These are phyloP conservation scores for Colletotrichum sp. DNA, from an alignment of 2,329 filamentous ascomycete species.

Conservation along the genomic window DNA sequence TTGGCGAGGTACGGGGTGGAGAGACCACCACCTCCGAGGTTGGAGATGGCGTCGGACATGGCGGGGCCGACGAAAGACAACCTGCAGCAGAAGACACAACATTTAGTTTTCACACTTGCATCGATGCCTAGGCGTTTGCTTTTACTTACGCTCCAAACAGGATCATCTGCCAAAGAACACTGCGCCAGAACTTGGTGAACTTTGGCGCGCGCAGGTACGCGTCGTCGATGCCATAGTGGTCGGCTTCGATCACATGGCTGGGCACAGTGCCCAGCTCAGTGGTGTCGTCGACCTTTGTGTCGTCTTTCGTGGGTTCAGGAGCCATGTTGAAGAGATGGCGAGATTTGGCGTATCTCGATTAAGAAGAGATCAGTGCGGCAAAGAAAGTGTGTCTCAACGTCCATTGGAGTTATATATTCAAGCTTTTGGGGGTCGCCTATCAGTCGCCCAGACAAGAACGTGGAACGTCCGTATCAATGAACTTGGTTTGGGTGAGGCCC, in stretches of 20 bases:
- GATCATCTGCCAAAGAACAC: conserved; percentile 12
- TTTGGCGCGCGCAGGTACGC: neutral
- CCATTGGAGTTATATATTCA: neutral
- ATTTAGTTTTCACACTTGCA: neutral
- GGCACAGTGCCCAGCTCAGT: neutral
- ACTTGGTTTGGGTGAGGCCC: neutral
- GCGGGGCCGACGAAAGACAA: conserved; percentile 12
- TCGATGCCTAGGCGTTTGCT: neutral
- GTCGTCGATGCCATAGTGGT: neutral
- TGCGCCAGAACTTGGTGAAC: conserved; percentile 1
- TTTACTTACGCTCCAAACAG: conserved; percentile 2
- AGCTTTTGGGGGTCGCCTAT: neutral
- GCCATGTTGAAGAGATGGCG: neutral
- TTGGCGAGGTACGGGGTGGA: conserved; percentile 16
- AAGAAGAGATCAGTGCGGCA: neutral
- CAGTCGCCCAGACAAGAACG: neutral
- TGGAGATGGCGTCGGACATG: conserved; percentile 15
- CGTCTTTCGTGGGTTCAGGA: neutral
- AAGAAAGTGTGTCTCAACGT: neutral
- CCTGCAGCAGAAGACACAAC: neutral
- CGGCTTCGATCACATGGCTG: neutral
- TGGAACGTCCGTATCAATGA: neutral
- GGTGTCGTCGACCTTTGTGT: neutral
- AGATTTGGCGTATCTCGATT: neutral
- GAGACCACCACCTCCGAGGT: conserved; percentile 9